These are phyloP conservation scores for Periglandula ipomoeae DNA, from an alignment of 2,329 filamentous ascomycete genomes.

Conservation along the genomic window DNA sequence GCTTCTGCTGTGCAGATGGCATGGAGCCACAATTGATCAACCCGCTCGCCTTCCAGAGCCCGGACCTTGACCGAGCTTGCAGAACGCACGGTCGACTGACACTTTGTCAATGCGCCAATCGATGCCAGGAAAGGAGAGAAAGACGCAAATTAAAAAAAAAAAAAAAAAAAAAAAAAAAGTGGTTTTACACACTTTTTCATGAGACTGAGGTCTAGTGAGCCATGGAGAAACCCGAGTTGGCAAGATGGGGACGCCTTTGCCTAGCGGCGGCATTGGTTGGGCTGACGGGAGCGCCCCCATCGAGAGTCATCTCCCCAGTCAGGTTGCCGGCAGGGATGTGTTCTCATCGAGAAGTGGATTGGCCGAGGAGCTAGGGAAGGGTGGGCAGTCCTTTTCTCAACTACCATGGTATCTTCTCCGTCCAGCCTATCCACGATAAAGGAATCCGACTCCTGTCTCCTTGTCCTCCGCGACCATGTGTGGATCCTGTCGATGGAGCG, in stretches of 20 bases:
- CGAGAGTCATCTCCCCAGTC: slow-evolving; percentile 8
- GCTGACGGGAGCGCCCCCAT: slow-evolving; percentile 9
- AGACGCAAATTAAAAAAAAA: not conserved
- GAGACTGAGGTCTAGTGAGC: not conserved
- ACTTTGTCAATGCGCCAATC: slow-evolving; percentile 1
- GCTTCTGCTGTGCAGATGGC: slow-evolving; percentile 5
- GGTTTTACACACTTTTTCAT: not conserved
- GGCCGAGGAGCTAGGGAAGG: not conserved
- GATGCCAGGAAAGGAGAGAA: not conserved
- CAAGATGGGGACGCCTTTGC: slow-evolving; percentile 3
- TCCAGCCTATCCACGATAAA: not conserved
- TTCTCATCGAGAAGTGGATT: not conserved
- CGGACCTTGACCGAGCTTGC: slow-evolving; percentile 7
- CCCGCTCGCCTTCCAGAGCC: not conserved
- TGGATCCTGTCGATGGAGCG: not conserved
- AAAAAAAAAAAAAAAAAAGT: not conserved
- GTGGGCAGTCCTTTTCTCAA: not conserved
- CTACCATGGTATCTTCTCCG: not conserved
- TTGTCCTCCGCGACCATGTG: not conserved
- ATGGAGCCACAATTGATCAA: slow-evolving; percentile 3
- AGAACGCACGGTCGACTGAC: slow-evolving; percentile 5
- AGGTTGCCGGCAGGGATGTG: slow-evolving; percentile 10
- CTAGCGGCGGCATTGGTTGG: slow-evolving; percentile 10
- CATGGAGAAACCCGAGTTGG: slow-evolving; percentile 4
- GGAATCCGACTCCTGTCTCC: not conserved